phyloP scores from a whole-genome alignment of 1,139 yeast genomes.

The Hyphopichia pseudoburtonii region DNA sequence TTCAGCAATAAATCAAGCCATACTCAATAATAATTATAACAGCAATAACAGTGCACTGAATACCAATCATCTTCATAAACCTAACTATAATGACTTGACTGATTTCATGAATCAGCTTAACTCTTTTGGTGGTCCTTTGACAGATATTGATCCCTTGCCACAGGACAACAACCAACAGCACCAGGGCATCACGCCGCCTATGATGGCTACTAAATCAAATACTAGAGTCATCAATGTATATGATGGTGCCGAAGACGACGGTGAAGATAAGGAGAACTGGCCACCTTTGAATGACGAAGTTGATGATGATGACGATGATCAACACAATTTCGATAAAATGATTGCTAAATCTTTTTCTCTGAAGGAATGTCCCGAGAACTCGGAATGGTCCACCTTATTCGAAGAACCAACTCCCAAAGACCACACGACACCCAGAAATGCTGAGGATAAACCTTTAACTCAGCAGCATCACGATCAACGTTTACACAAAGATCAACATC shows the following conservation, averaged over 20 bases:
- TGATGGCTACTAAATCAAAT: slow-evolving; percentile 49
- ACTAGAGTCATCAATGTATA: slow-evolving; percentile 44
- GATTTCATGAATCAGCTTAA: slow-evolving; percentile 51
- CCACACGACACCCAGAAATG: slow-evolving; percentile 42
- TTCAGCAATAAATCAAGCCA: slow-evolving; percentile 44
- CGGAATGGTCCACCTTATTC: slow-evolving; percentile 39
- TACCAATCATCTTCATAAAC: background rate
- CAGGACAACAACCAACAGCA: slow-evolving; percentile 24
- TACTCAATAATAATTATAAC: slow-evolving; percentile 24
- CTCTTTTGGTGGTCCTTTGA: slow-evolving; percentile 52
- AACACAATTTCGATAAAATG: slow-evolving; percentile 38
- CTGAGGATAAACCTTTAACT: slow-evolving; percentile 10
- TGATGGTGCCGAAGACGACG: slow-evolving; percentile 36
- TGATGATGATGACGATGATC: slow-evolving; percentile 8
- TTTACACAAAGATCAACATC: slow-evolving; percentile 15
- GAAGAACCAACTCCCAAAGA: slow-evolving; percentile 50
- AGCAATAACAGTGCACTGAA: slow-evolving; percentile 3
- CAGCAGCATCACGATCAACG: slow-evolving; percentile 37
- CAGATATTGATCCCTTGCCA: slow-evolving; percentile 54
- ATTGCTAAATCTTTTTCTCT: slow-evolving; percentile 37
- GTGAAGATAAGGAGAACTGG: slow-evolving; percentile 45
- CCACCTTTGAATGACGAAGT: slow-evolving; percentile 28
- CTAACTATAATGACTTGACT: slow-evolving; percentile 40
- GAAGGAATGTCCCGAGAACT: slow-evolving; percentile 25
- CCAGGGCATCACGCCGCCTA: slow-evolving; percentile 43